A percentile compares a stretch with the other conserved stretches of the same genome.
Evolutionary conservation across 139 green algal genomes (phyloP).

Genomic region (Pleodorina starrii): DNA sequence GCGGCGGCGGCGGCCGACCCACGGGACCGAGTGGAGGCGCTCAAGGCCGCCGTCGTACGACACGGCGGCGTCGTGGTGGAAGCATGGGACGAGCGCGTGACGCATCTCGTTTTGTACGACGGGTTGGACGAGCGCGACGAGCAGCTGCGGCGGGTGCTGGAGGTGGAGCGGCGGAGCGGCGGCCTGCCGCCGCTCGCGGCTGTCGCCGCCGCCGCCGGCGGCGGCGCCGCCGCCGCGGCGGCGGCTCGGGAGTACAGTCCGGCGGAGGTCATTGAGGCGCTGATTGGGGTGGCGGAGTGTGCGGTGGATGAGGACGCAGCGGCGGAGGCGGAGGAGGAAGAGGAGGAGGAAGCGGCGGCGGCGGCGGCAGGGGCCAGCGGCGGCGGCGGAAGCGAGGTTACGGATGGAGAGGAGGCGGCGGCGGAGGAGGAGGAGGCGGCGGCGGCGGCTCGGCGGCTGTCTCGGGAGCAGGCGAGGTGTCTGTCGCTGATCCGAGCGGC

Average conservation of each 20-base stretch:
- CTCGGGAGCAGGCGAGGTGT: neutral
- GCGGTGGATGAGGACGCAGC: neutral
- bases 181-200: neutral
- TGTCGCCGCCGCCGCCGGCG: neutral
- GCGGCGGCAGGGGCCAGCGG: neutral
- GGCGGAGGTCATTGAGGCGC: constrained; percentile 38
- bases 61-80: constrained; percentile 39
- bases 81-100: constrained; percentile 28
- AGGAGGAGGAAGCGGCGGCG: neutral
- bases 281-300: constrained; percentile 1
- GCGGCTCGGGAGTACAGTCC: neutral
- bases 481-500: constrained; percentile 38
- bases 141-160: neutral
- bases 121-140: constrained; percentile 36
- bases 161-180: neutral
- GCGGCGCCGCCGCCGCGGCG: neutral
- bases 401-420: neutral
- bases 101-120: constrained; percentile 36
- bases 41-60: constrained; percentile 26
- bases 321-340: constrained; percentile 1
- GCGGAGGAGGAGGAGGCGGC: neutral
- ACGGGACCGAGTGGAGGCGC: constrained; percentile 29
- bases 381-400: neutral
- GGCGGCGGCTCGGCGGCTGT: neutral
- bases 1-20: neutral